phyloP scores from a whole-genome alignment of 768 basidiomycete genomes.

The Collybia mongolica region DNA sequence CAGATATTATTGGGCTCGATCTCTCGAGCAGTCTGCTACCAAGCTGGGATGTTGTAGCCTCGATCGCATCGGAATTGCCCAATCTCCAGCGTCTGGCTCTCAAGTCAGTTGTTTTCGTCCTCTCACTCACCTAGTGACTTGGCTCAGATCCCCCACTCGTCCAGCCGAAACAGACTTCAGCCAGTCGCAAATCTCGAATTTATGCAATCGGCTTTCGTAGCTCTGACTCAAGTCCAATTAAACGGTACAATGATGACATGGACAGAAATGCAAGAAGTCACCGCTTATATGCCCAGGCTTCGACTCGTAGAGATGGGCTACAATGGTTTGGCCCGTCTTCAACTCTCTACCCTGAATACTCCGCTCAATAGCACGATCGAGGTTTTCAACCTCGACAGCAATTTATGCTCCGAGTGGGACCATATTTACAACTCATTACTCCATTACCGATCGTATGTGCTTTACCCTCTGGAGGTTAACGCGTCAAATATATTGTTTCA shows the following conservation, averaged over 20 bases:
- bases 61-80: slow-evolving; percentile 62
- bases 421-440: slow-evolving; percentile 43
- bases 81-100: slow-evolving; percentile 64
- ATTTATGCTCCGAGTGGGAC: slow-evolving; percentile 58
- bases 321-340: slow-evolving; percentile 50
- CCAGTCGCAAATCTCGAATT: slow-evolving; percentile 29
- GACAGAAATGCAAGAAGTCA: slow-evolving; percentile 58
- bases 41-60: slow-evolving; percentile 66
- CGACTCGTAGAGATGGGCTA: slow-evolving; percentile 66
- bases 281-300: slow-evolving; percentile 52
- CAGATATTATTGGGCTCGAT: slow-evolving; percentile 80
- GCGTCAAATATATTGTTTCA: slow-evolving; percentile 14
- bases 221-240: slow-evolving; percentile 66
- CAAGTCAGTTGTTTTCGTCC: slow-evolving; percentile 59
- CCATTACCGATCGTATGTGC: slow-evolving; percentile 45
- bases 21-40: slow-evolving; percentile 74
- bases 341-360: slow-evolving; percentile 17
- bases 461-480: slow-evolving; percentile 11
- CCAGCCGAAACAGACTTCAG: slow-evolving; percentile 68
- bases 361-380: slow-evolving; percentile 32
- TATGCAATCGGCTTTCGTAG: slow-evolving; percentile 43
- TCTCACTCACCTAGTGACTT: slow-evolving; percentile 3
- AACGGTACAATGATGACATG: slow-evolving; percentile 74
- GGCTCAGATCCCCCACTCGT: slow-evolving; percentile 14
- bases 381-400: slow-evolving; percentile 70